These are phyloP conservation scores for Violaceomyces palustris DNA, from an alignment of 1,284 basidiomycete species.

Conservation along the genomic window DNA sequence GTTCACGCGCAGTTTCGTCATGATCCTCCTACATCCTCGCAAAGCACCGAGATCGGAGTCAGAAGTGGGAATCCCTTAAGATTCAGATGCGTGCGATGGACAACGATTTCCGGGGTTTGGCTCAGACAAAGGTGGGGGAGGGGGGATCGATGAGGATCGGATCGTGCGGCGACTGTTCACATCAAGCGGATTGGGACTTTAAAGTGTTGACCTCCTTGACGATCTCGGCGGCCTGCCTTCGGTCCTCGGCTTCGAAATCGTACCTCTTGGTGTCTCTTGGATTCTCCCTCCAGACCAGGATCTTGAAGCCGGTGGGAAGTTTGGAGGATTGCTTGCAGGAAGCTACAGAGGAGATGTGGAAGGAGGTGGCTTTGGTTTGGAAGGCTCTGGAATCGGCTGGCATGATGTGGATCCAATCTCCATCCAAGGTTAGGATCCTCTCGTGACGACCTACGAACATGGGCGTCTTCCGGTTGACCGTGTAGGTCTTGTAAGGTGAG, in stretches of 20 bases:
- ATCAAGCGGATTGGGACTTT: not conserved
- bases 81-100: too few species aligned
- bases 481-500: conserved; percentile 77
- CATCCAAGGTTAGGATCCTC: conserved; percentile 86
- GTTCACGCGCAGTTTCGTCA: too few species aligned
- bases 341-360: conserved; percentile 81
- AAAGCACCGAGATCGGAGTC: too few species aligned
- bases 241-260: conserved; percentile 91
- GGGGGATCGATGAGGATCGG: too few species aligned
- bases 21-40: too few species aligned
- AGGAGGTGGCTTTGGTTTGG: conserved; percentile 66
- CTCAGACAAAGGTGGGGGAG: too few species aligned
- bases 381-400: conserved; percentile 34
- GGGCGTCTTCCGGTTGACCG: conserved; percentile 88
- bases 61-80: too few species aligned
- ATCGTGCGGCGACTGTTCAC: too few species aligned
- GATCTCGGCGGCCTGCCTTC: conserved; percentile 68
- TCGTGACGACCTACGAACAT: conserved; percentile 77
- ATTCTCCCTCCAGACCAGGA: conserved; percentile 67
- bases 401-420: conserved; percentile 78
- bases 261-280: conserved; percentile 72
- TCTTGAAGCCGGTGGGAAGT: conserved; percentile 76
- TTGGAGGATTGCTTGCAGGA: conserved; percentile 79
- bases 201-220: conserved; percentile 33
- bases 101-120: too few species aligned